Conservation (phyloP, 306 rosid genomes). For the Cucumis cinereus region DNA sequence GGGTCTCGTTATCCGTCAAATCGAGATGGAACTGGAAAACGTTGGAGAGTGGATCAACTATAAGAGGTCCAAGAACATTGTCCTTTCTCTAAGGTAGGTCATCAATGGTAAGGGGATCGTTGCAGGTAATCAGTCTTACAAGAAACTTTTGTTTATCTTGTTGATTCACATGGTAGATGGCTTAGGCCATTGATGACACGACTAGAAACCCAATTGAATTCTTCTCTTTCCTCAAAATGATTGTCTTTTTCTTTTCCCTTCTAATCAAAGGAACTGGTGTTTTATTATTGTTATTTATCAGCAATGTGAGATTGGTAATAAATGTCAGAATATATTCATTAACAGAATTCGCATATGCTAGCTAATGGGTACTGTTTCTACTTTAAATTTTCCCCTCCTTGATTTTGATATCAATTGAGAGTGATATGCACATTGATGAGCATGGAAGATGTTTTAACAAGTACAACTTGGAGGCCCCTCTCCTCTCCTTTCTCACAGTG, state of each 20-base stretch:
- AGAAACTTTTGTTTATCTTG: conserved; percentile 25
- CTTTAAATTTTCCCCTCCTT: conserved; percentile 1
- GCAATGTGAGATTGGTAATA: conserved; percentile 66
- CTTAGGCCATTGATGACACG: conserved; percentile 33
- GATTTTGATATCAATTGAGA: conserved; percentile 22
- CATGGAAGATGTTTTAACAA: conserved; percentile 34
- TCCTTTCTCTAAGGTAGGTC: conserved; percentile 11
- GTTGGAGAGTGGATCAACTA: background rate
- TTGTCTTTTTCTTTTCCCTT: background rate
- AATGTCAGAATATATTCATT: conserved; percentile 16
- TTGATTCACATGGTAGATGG: conserved; percentile 30
- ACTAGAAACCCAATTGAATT: conserved; percentile 19
- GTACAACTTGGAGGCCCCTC: conserved; percentile 34
- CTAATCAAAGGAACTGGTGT: conserved; percentile 40
- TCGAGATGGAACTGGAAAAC: background rate
- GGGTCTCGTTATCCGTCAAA: background rate
- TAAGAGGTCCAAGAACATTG: background rate
- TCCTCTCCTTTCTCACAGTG: background rate
- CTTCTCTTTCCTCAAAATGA: conserved; percentile 14
- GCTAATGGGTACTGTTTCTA: background rate
- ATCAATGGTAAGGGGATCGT: background rate
- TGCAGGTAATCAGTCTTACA: conserved; percentile 19
- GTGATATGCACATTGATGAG: conserved; percentile 30
- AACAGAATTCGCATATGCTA: background rate
- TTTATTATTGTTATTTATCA: conserved; percentile 47